phyloP scores from a whole-genome alignment of 164 flowering plant species.

The Kalanchoe fedtschenkoi region DNA sequence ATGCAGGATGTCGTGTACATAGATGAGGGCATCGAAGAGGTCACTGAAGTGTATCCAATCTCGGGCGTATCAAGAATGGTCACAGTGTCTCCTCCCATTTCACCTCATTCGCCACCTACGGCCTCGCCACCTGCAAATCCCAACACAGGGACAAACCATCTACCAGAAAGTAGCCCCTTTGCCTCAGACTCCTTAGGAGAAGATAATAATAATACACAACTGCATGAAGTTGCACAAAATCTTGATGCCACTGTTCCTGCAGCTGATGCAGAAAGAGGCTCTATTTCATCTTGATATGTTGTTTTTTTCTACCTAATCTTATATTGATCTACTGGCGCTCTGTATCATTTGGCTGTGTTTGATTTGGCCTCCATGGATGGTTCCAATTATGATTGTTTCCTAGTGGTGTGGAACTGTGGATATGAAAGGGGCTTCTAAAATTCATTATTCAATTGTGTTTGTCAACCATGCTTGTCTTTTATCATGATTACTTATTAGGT shows the following conservation, averaged over 20 bases:
- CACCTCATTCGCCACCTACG: conserved; percentile 1
- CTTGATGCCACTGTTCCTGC: background rate
- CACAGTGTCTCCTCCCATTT: background rate
- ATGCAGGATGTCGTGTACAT: conserved; percentile 90
- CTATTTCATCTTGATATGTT: background rate
- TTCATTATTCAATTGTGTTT: background rate
- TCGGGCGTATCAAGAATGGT: background rate
- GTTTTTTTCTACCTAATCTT: background rate
- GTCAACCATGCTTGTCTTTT: background rate
- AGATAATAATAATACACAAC: background rate
- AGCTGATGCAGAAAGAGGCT: background rate
- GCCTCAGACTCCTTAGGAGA: background rate
- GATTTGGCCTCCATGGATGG: background rate
- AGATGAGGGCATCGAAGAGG: conserved; percentile 82
- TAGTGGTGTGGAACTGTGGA: background rate
- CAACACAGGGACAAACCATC: background rate
- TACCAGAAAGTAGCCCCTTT: background rate
- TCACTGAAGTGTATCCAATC: conserved; percentile 58
- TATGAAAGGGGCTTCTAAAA: background rate
- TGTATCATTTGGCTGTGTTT: background rate
- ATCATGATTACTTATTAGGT: too few relatives aligned
- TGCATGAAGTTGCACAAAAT: background rate
- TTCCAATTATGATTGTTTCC: background rate
- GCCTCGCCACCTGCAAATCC: background rate
- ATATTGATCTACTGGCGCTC: background rate